Conservation (phyloP, 495 filamentous ascomycete species). For the Podospora pseudoanserina region DNA sequence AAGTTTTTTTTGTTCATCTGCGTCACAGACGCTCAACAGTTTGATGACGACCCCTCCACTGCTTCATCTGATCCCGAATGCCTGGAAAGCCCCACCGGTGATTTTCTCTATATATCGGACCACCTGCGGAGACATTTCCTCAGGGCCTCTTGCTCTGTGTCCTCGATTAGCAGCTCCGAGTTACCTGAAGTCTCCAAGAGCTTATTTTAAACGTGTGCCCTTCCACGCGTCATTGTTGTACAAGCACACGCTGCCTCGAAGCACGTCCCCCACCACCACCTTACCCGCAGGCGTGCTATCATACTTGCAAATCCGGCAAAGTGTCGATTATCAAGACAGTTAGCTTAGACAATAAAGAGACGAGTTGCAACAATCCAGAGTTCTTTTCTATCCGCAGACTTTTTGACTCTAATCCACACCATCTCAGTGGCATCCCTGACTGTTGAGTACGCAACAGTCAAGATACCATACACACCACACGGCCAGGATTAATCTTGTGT, state of each 20-base stretch:
- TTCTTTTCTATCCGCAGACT: neutral
- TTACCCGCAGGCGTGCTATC: neutral
- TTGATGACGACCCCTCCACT: neutral
- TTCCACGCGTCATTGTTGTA: neutral
- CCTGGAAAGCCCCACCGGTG: slow-evolving; percentile 1
- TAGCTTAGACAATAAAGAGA: neutral
- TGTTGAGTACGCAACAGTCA: neutral
- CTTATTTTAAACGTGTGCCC: slow-evolving; percentile 3
- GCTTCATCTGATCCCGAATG: neutral
- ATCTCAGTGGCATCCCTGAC: neutral
- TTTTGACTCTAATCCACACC: neutral
- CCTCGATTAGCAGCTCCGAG: neutral
- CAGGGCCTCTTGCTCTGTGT: neutral
- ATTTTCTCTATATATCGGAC: slow-evolving; percentile 7
- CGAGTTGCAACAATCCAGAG: neutral
- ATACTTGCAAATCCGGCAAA: neutral
- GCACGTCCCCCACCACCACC: neutral
- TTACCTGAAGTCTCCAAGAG: neutral
- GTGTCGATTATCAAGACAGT: neutral
- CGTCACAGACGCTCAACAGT: slow-evolving; percentile 5
- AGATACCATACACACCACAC: neutral
- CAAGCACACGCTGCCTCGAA: neutral
- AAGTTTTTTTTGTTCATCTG: neutral
- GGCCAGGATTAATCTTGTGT: neutral
- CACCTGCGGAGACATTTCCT: neutral